Percentiles rank a stretch among this genome's conserved stretches.
Evolutionary conservation across 2,329 filamentous ascomycete genomes (phyloP).

Genomic region (Cladosporium austrohemisphaericum): DNA sequence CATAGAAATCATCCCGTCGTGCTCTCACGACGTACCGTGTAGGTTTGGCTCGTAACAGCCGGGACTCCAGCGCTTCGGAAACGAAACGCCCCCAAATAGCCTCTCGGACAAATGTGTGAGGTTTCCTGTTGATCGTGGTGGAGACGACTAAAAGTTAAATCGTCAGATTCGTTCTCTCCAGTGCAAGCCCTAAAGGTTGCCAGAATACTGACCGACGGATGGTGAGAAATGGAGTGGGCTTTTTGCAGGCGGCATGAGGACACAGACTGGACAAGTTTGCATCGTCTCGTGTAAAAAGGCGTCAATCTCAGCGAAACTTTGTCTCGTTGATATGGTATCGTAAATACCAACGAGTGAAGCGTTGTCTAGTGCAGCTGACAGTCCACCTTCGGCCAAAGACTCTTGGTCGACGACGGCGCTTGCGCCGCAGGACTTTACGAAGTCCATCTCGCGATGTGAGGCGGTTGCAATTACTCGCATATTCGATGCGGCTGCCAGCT

Average conservation of each 20-base stretch:
- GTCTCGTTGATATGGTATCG: slow-evolving; percentile 22
- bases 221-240: not conserved
- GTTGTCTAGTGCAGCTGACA: slow-evolving; percentile 30
- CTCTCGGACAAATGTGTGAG: not conserved
- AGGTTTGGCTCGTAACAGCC: too few species aligned
- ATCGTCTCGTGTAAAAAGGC: not conserved
- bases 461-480: slow-evolving; percentile 28
- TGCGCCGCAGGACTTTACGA: slow-evolving; percentile 24
- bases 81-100: not conserved
- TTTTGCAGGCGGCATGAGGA: not conserved
- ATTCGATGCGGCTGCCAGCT: slow-evolving; percentile 29
- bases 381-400: slow-evolving; percentile 17
- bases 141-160: not conserved
- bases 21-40: too few species aligned
- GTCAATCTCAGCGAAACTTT: not conserved
- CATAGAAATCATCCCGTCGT: too few species aligned
- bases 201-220: not conserved
- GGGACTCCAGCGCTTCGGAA: not conserved
- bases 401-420: slow-evolving; percentile 29
- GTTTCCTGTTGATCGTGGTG: not conserved
- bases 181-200: not conserved
- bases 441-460: slow-evolving; percentile 26
- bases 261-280: not conserved
- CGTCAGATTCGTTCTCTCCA: not conserved
- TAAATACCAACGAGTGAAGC: slow-evolving; percentile 36